Base-by-base conservation (phyloP, 768 basidiomycete species). In the Leccinum longicurvipes region DNA sequence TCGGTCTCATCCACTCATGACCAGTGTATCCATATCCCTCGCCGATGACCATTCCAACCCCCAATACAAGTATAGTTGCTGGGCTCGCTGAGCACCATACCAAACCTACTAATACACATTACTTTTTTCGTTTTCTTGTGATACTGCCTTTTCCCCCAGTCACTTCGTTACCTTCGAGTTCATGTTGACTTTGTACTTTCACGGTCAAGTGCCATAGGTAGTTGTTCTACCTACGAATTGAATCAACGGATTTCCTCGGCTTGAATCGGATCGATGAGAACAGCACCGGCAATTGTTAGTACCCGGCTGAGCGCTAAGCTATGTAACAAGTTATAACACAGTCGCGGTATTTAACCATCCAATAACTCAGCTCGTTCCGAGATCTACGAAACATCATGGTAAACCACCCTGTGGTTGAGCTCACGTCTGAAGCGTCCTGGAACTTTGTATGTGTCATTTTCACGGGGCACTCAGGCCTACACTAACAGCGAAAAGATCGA, bases 381-480 rank as follows among this genome's bases (percentile, higher is more conserved):
- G 12, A n/a, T 32, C 6, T 25, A 54, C 54, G 10, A 31, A 53
- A 48, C 50, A 23, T 39, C 49, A 87, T 87, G 89, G 63, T 76
- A 36, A 68, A 76, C 51, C 92, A 93, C 67, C 88, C 90, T 42
- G 77, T 93, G 53, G 78, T 84, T 57, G 82, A 87, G 54, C 83
- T 88, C 63, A 93, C 89, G 24, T 92, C 91, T 1, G 80, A 87
- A 63, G 83, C 89, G 29, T 89, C 91, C 62, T 95, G 92, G 92
- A 85, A 89, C 46, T 81, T 95, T 79, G 92, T 93, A 58, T 28
- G 80, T 74, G 36, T 53, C 10, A 47, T 28, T 17, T 23, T 29
- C 41, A 14, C 27, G 11, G 3, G 46, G 42, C 15, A 17, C 23
- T 14, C 39, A 41, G 25, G 47, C 24, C 19, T 45, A 48, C 25